These are phyloP conservation scores for Ceratorhiza oryzae-sativae DNA, from an alignment of 1,284 basidiomycete species.

Conservation along the genomic window DNA sequence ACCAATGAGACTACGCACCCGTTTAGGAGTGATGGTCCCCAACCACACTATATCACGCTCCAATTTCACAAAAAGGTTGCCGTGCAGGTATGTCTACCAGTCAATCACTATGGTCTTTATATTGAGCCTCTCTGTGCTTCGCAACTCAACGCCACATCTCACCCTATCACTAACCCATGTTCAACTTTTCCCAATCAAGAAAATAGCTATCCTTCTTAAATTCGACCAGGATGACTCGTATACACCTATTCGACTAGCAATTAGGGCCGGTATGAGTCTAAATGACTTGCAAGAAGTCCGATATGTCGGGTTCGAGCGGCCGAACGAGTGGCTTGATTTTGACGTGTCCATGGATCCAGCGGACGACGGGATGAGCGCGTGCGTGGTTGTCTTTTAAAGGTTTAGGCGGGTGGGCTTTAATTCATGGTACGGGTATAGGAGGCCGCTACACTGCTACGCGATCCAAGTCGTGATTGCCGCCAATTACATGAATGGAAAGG, in stretches of 20 bases:
- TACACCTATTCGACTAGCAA: constrained; percentile 88
- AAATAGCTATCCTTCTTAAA: constrained; percentile 89
- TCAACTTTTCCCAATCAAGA: constrained; percentile 58
- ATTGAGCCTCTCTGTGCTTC: no score
- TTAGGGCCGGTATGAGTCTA: constrained; percentile 90
- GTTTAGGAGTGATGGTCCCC: constrained; percentile 85
- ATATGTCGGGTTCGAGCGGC: constrained; percentile 84
- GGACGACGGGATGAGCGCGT: constrained; percentile 71
- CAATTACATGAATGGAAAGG: constrained; percentile 98
- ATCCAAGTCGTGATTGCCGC: constrained; percentile 89
- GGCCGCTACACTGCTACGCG: constrained; percentile 87
- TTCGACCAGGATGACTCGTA: constrained; percentile 94
- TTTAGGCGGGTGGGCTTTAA: no score
- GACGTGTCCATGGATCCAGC: constrained; percentile 80
- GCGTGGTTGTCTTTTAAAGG: background rate
- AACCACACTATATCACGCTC: constrained; percentile 94
- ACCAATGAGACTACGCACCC: background rate
- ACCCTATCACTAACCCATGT: no score
- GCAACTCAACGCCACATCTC: no score
- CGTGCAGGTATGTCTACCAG: constrained; percentile 69
- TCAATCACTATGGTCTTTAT: constrained; percentile 1
- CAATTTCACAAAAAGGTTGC: constrained; percentile 92
- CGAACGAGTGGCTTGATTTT: constrained; percentile 95
- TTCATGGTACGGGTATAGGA: constrained; percentile 58
- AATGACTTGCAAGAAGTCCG: constrained; percentile 93